A percentile compares a stretch with the other conserved stretches of the same genome.
Conservation (phyloP, 2,329 filamentous ascomycete species). For the Aaosphaeria arxii region DNA sequence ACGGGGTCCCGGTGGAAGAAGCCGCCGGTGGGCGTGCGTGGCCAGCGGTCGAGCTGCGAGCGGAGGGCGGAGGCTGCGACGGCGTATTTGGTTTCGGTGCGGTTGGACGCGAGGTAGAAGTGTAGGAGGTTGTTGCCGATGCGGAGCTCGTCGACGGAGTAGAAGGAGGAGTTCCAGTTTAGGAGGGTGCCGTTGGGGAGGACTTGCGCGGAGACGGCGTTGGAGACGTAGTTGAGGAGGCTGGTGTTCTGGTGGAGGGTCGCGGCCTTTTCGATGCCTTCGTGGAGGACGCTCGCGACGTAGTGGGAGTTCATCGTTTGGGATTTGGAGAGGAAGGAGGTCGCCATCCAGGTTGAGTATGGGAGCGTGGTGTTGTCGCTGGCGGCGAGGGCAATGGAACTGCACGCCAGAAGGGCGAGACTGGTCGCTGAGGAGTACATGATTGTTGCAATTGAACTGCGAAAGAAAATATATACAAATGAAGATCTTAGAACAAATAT, state of each 20-base stretch:
- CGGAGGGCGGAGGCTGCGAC: constrained; percentile 48
- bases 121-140: constrained; percentile 53
- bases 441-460: background rate
- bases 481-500: background rate
- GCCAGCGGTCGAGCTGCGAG: constrained; percentile 47
- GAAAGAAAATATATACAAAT: background rate
- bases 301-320: constrained; percentile 43
- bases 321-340: constrained; percentile 46
- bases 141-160: constrained; percentile 51
- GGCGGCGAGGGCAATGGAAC: constrained; percentile 19
- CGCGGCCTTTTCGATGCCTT: constrained; percentile 47
- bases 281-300: constrained; percentile 46
- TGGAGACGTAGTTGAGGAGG: constrained; percentile 45
- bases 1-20: constrained; percentile 53
- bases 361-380: constrained; percentile 16
- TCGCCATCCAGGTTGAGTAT: constrained; percentile 44
- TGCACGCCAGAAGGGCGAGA: constrained; percentile 12
- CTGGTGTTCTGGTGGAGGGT: constrained; percentile 43
- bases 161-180: constrained; percentile 46
- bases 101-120: constrained; percentile 44
- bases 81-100: constrained; percentile 47
- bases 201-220: constrained; percentile 49
- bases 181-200: constrained; percentile 47
- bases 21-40: constrained; percentile 50
- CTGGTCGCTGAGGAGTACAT: background rate